Base-by-base conservation (phyloP, 371 early-diverging fungal genomes). In the Circinella minor region DNA sequence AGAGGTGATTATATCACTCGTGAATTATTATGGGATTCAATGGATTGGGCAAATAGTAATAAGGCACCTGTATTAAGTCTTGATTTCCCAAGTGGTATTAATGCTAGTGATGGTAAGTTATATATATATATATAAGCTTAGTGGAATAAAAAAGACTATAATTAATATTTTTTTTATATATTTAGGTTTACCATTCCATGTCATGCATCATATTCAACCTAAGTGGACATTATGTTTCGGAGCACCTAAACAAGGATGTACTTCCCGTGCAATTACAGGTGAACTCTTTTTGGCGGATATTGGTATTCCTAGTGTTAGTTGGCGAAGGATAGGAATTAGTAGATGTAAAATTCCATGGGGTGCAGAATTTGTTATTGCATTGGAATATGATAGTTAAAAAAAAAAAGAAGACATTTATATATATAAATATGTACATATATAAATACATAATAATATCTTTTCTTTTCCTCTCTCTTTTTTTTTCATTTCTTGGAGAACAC, bases 151-250 rank as follows among this genome's bases (percentile, higher is more conserved):
- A 27, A 27, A 27, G 27, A 27, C 27, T 27, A 27, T 43, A 43
- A 43, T 6, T 6, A 43, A 43, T 11, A 9, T 43, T 43, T 43
- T 43, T 43, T 43, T 11, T 9, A 2, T 43, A 11, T 6, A 11
- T 9, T 43, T 43, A 43, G 74, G 78, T 43, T 68, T 65, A 27
- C 74, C 76, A 1, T 73, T 71, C 73, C 76, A 81, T 37, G 70
- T 69, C 14, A 75, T 75, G 70, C 80, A 86, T 75, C 71, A 80
- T 65, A 82, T 88, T 51, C 77, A 76, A 49, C 88, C 89, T 9
- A 87, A 86, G 70, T 95, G 94, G 94, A 93, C 94, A 2, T 74
- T 95, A 1, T 90, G 92, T 61, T 81, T 95, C 43, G 93, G 92
- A 6, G 89, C 92, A 0, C 93, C 95, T 4, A 90, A 89, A 66